Base-by-base conservation (phyloP, 192 early-diverging fungal species). In the Ambispora gerdemannii region DNA sequence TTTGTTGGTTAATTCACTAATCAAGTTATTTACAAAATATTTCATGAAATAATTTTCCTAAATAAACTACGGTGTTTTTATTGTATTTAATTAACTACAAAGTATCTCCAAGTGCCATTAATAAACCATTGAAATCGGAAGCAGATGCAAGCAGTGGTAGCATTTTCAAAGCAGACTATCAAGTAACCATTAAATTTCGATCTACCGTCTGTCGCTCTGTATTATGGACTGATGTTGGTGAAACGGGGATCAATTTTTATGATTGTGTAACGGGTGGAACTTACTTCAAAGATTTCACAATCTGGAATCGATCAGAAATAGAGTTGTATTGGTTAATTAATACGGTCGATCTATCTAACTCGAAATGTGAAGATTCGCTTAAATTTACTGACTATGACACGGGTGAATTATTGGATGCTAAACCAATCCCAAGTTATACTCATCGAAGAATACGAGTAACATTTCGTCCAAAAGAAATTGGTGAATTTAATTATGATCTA, bases 191-290 rank as follows among this genome's bases (percentile, higher is more conserved):
- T 33, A 90, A 92, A 43, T 89, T 97, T 70, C 84, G 89, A 36
- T 90, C 93, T 0, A 88, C 89, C 15, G 90, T 92, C 30, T 97
- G 97, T 75, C 84, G 83, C n/a, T 95, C 94, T 8, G 86, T 94
- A 27, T 80, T 98, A 17, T 92, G 92, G 82, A 93, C 92, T 61
- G 94, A 98, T 73, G 89, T 96, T 75, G 88, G 89, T 4, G 93
- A 95, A 50, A 93, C 90, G 38, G 95, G 96, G 22, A 85, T 98
- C 25, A 88, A 87, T 61, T 93, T 98, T 76, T 94, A 98, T 65
- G 95, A 97, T 73, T 98, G 95, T 72, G 90, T 97, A 7, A 82
- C 87, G 22, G 94, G 94, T 17, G 89, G 87, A 27, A 88, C 88
- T 11, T 97, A 96, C 71, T 92, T 93, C 79, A 92, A 92, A 52